Evolutionary conservation across 768 basidiomycete species (phyloP).

Genomic region (Lactarius hengduanensis): DNA sequence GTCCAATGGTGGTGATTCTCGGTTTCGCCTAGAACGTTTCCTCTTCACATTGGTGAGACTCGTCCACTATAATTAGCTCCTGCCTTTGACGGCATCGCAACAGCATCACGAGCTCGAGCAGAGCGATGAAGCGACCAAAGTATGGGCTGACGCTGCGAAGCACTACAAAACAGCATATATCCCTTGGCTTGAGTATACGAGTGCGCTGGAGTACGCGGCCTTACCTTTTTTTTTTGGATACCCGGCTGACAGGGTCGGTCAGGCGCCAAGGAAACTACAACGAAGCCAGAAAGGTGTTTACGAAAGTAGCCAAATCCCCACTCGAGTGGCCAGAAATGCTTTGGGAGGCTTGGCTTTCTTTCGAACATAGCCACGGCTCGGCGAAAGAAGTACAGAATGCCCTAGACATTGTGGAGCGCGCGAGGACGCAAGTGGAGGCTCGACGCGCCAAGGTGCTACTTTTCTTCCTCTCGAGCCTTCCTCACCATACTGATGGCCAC

Average conservation of each 20-base stretch:
- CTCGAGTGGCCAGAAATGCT: conserved; percentile 95
- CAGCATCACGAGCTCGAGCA: conserved; percentile 46
- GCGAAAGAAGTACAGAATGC: conserved; percentile 62
- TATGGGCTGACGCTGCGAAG: conserved; percentile 68
- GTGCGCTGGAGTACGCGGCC: conserved; percentile 61
- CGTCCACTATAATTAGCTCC: conserved; percentile 40
- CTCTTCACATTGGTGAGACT: conserved; percentile 65
- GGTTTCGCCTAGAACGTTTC: conserved; percentile 80
- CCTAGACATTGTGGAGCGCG: conserved; percentile 62
- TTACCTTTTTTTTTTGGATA: neutral
- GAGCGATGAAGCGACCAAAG: conserved; percentile 37
- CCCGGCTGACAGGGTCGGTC: neutral
- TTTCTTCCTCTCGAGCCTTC: conserved; percentile 3
- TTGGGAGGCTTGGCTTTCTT: conserved; percentile 87
- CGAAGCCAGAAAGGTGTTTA: conserved; percentile 65
- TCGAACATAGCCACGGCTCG: conserved; percentile 81
- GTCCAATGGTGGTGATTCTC: conserved; percentile 67
- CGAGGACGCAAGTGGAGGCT: conserved; percentile 58
- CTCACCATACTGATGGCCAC: neutral
- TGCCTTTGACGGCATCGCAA: neutral
- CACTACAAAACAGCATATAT: conserved; percentile 69
- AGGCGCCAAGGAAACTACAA: conserved; percentile 56
- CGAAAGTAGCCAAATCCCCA: conserved; percentile 62
- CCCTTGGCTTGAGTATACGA: conserved; percentile 74
- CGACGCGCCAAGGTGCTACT: conserved; percentile 59